Base-by-base conservation (phyloP, 1,284 basidiomycete genomes). In the Somion occarium region DNA sequence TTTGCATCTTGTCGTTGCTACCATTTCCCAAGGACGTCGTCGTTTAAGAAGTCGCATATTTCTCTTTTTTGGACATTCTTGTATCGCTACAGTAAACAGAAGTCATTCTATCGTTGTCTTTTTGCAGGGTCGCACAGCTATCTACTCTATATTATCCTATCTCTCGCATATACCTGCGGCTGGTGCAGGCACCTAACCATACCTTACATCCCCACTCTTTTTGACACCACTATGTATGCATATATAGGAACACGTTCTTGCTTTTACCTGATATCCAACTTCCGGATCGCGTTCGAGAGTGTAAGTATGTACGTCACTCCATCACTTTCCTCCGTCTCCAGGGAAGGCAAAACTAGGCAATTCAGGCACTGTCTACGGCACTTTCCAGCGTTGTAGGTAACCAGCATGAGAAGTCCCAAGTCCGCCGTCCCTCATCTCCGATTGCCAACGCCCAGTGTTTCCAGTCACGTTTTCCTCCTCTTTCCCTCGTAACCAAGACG, bases 21-120 rank as follows among this genome's bases (percentile, higher is more conserved):
- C 46, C 43, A 39, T 45, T 54, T 46, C 39, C 42, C 53, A 55
- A 53, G 56, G 55, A 54, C 57, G 46, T 47, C 53, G 46, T 54
- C 59, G 59, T 59, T 59, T 56, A 55, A n/a, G 5, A 26, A 34
- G 15, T 15, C n/a, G n/a, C 24, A 22, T 46, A 45, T 50, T 50
- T 50, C 37, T 48, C 52, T 44, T 49, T 49, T 45, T 26, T 18
- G 20, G 12, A 13, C 24, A 13, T 45, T 42, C 39, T 42, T 42
- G 39, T 42, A 18, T 18, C 39, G 20, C 20, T 42, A 42, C 39
- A 42, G 19, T 42, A 22, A 42, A 42, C 20, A 22, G 20, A 42
- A 42, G 39, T 18, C n/a, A 42, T 9, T 7, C 20, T 42, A 18
- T 42, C 18, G 19, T 42, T 18, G 39, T 42, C 18, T n/a, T 42